Evolutionary conservation across 805 yeast species (phyloP), one percentile per base, ranked within the genome.

Genomic region (Barnettozyma sucrosica): DNA sequence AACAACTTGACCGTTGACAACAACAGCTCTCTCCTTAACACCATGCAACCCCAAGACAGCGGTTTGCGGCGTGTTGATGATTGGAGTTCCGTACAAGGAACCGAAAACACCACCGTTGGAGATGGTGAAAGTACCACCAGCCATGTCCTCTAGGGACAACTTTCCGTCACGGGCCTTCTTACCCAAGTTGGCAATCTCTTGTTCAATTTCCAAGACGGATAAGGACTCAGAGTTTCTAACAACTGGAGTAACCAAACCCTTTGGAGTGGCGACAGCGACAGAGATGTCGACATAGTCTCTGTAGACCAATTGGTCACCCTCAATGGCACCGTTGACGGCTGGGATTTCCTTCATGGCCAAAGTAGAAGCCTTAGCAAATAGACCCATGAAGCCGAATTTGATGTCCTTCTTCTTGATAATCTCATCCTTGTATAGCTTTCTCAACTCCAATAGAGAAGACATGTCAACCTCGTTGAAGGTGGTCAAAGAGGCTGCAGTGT

Each of bases 21-120:
- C 92, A 51, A 93, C 96, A 40, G 98, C 93, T 77, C 98, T 89
- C 70, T 93, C 92, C 76, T 93, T 93, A 59, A 88, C 85, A 70
- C 97, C 98, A 64, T 93, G 99, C 66, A 93, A 80, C 60, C 99
- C 99, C 60, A 93, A 79, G 21, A 93, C 99, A 40, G 98, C 97
- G 50, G 96, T 89, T 75, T 93, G 99, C 47, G 99, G 99, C 80
- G 86, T 72, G 80, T 93, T 93, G 68, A 93, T 92, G 71, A 93
- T 93, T 64, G 99, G 99, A 45, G 99, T 93, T 68, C 99, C 99
- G 69, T 85, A 89, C 57, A 93, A 76, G 23, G 98, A 93, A 55
- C 99, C 99, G 64, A 93, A 93, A 49, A 93, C 97, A 70, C 99
- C 99, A 68, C 99, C 99, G 75, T 93, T 93, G 47, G 98, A 93